A percentile compares a stretch with the other conserved stretches of the same genome.
These are phyloP conservation scores for Leccinum olivaceopallidum DNA, from an alignment of 768 basidiomycete species.

Conservation along the genomic window DNA sequence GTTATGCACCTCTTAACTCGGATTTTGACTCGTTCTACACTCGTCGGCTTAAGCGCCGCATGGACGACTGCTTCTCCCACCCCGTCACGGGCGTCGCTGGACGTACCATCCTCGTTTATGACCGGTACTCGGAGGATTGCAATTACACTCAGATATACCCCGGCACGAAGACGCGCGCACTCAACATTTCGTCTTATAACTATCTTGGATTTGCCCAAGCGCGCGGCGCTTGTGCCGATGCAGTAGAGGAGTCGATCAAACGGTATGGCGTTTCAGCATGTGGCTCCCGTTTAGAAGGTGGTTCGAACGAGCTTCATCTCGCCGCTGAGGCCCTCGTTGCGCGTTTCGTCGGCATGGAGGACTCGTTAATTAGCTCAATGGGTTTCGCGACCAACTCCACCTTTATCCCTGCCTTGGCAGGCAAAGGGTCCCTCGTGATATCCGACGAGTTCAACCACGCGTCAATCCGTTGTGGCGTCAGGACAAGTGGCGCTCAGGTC, in stretches of 20 bases:
- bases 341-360: conserved; percentile 87
- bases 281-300: conserved; percentile 81
- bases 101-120: conserved; percentile 83
- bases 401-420: conserved; percentile 85
- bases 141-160: conserved; percentile 76
- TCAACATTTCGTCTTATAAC: conserved; percentile 98
- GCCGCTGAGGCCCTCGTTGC: conserved; percentile 86
- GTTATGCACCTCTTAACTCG: conserved; percentile 94
- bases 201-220: conserved; percentile 98
- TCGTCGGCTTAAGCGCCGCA: conserved; percentile 88
- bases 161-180: conserved; percentile 79
- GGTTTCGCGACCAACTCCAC: conserved; percentile 97
- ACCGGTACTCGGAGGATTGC: conserved; percentile 82
- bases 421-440: conserved; percentile 91
- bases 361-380: conserved; percentile 90
- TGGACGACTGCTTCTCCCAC: conserved; percentile 94
- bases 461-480: conserved; percentile 89
- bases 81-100: conserved; percentile 92
- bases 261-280: conserved; percentile 80
- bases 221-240: conserved; percentile 91
- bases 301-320: conserved; percentile 82
- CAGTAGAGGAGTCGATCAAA: conserved; percentile 80
- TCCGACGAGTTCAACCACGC: conserved; percentile 98
- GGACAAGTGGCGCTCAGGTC: conserved; percentile 71
- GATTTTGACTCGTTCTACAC: conserved; percentile 99